Evolutionary conservation across 352 stramenopile species (phyloP).

Genomic region (Lagenidium giganteum): DNA sequence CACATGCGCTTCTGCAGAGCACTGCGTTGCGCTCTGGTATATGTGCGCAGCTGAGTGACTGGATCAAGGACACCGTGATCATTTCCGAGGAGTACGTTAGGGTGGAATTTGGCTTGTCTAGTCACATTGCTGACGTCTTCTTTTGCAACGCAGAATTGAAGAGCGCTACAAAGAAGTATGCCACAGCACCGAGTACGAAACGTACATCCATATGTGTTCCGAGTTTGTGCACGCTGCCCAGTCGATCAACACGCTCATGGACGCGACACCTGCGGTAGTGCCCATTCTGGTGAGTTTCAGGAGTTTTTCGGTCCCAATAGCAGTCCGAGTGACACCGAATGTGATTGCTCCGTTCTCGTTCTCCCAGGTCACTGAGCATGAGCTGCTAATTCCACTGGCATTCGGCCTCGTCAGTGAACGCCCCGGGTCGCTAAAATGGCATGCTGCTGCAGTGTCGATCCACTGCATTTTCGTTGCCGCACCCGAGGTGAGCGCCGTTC

Average conservation of each 20-base stretch:
- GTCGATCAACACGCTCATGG: conserved; percentile 44
- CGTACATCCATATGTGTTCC: conserved; percentile 44
- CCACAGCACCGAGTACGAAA: conserved; percentile 46
- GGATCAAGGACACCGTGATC: conserved; percentile 34
- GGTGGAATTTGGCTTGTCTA: too few species aligned
- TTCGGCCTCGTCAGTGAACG: conserved; percentile 55
- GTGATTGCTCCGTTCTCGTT: background rate
- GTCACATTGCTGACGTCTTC: too few species aligned
- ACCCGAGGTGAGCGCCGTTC: too few species aligned
- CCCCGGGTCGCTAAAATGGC: conserved; percentile 56
- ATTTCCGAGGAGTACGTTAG: conserved; percentile 31
- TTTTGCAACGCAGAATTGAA: conserved; percentile 17
- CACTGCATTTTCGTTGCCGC: conserved; percentile 36
- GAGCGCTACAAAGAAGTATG: conserved; percentile 24
- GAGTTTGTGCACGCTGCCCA: conserved; percentile 40
- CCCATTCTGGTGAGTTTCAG: conserved; percentile 25
- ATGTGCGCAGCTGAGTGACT: conserved; percentile 26
- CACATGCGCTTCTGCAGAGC: conserved; percentile 39
- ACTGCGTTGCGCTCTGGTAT: conserved; percentile 32
- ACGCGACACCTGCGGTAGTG: conserved; percentile 33
- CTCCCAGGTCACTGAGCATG: conserved; percentile 25
- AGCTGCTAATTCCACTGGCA: conserved; percentile 42
- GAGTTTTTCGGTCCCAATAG: background rate
- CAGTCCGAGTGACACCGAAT: background rate
- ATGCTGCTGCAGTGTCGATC: conserved; percentile 40